These are phyloP conservation scores for Acanthamoeba triangularis DNA, from an alignment of 208 protist genomes.

Conservation along the genomic window DNA sequence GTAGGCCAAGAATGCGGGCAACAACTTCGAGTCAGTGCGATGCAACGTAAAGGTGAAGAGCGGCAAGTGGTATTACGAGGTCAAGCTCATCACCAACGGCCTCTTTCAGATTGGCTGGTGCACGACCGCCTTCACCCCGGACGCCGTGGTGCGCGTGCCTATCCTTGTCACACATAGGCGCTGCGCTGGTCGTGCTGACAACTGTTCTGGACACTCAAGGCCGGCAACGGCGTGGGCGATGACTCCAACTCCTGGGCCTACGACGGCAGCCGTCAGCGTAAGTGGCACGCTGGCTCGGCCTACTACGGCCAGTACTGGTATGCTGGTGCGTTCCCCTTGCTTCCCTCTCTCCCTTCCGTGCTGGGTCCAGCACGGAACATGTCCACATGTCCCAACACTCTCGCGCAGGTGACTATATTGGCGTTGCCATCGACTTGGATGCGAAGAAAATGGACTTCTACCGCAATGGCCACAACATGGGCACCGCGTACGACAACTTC, in stretches of 20 bases:
- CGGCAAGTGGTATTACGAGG: constrained; percentile 68
- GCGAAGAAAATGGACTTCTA: constrained; percentile 65
- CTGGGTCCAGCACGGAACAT: neutral
- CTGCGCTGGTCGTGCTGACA: too few species aligned
- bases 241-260: constrained; percentile 57
- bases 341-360: neutral
- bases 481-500: constrained; percentile 26
- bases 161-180: neutral
- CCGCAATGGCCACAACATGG: constrained; percentile 27
- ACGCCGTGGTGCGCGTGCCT: neutral
- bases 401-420: constrained; percentile 21
- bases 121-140: neutral
- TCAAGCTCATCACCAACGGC: constrained; percentile 44
- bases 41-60: constrained; percentile 17
- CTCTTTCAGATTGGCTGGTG: constrained; percentile 65
- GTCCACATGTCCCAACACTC: neutral
- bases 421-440: constrained; percentile 34
- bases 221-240: constrained; percentile 55
- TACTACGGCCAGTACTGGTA: constrained; percentile 74
- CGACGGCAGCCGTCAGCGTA: constrained; percentile 51
- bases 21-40: constrained; percentile 35
- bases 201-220: neutral
- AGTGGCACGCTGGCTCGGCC: constrained; percentile 47
- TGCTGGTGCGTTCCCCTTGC: neutral
- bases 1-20: constrained; percentile 35